A percentile compares a stretch with the other conserved stretches of the same genome.
These are phyloP conservation scores for Claviceps cyperi DNA, from an alignment of 2,329 filamentous ascomycete species.

Conservation along the genomic window DNA sequence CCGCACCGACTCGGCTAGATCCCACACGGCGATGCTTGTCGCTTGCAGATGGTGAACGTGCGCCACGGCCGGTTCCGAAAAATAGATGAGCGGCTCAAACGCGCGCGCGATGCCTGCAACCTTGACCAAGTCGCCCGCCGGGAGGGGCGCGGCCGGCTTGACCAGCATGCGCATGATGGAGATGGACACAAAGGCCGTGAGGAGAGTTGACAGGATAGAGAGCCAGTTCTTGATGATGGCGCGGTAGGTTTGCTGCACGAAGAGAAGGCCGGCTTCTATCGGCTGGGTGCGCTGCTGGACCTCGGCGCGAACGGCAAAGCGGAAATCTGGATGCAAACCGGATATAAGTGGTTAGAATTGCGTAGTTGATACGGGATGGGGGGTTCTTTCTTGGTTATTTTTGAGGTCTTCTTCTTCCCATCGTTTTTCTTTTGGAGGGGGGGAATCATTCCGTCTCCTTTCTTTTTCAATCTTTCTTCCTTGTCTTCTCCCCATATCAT, in stretches of 20 bases:
- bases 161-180: conserved; percentile 51
- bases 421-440: neutral
- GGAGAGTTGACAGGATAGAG: conserved; percentile 46
- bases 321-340: conserved; percentile 49
- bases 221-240: conserved; percentile 54
- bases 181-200: conserved; percentile 50
- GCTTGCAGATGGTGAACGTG: conserved; percentile 83
- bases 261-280: conserved; percentile 57
- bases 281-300: conserved; percentile 77
- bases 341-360: neutral
- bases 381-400: too few species aligned
- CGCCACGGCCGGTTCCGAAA: conserved; percentile 74
- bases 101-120: conserved; percentile 79
- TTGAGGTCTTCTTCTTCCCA: too few species aligned
- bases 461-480: too few species aligned
- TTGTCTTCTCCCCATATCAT: neutral
- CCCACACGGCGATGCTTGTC: conserved; percentile 87
- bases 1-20: conserved; percentile 79
- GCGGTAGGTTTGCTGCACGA: conserved; percentile 44
- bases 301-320: conserved; percentile 75
- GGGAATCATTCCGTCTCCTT: neutral
- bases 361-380: too few species aligned
- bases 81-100: conserved; percentile 89
- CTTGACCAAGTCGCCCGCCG: conserved; percentile 60
- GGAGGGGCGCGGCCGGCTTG: conserved; percentile 42